Percentiles rank a stretch among this genome's conserved stretches.
phyloP scores from a whole-genome alignment of 2,329 filamentous ascomycete genomes.

The Aspergillus brunneoviolaceus region DNA sequence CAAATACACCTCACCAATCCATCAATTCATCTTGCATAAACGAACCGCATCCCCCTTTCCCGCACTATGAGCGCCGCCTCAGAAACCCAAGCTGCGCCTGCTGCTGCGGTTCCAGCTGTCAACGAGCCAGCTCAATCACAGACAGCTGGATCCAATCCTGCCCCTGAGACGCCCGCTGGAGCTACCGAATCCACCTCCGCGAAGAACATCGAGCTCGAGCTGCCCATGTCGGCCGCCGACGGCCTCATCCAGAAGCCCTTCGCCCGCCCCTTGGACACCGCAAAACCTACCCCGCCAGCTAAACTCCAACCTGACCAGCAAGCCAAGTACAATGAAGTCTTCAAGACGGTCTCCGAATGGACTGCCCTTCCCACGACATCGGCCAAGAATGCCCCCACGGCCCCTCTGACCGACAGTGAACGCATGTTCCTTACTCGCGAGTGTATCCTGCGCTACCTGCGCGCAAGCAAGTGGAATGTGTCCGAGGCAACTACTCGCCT shows the following conservation, averaged over 20 bases:
- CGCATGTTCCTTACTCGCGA: slow-evolving; percentile 89
- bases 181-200: slow-evolving; percentile 5
- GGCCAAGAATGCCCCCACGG: slow-evolving; percentile 56
- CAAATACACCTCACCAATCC: not conserved
- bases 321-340: slow-evolving; percentile 75
- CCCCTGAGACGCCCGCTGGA: slow-evolving; percentile 7
- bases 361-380: slow-evolving; percentile 65
- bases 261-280: slow-evolving; percentile 55
- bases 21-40: not conserved
- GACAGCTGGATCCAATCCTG: not conserved
- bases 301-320: slow-evolving; percentile 74
- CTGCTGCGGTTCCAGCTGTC: slow-evolving; percentile 2
- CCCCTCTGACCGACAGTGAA: slow-evolving; percentile 74
- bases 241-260: slow-evolving; percentile 58
- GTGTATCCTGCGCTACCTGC: slow-evolving; percentile 87
- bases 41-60: not conserved
- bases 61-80: slow-evolving; percentile 17
- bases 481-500: slow-evolving; percentile 76
- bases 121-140: slow-evolving; percentile 1
- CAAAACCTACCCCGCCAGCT: slow-evolving; percentile 57
- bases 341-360: slow-evolving; percentile 70
- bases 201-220: slow-evolving; percentile 24
- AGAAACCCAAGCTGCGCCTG: slow-evolving; percentile 9
- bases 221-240: slow-evolving; percentile 40
- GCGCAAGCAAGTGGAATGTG: slow-evolving; percentile 87